Percentiles rank a stretch among this genome's conserved stretches.
Conservation (phyloP, 768 basidiomycete species). For the Podaxis pistillaris region DNA sequence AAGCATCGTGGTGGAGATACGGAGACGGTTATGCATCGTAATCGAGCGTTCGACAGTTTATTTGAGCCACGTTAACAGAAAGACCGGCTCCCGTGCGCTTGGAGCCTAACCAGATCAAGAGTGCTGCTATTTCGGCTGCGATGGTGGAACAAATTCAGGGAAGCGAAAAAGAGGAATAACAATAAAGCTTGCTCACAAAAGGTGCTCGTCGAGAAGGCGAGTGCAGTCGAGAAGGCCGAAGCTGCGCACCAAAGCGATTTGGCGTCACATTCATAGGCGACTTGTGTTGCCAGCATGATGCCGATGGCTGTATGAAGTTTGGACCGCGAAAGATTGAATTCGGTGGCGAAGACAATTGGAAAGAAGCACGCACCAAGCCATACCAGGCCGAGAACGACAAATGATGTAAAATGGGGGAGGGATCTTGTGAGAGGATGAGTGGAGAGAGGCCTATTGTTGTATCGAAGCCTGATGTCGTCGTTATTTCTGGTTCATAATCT, state of each 20-base stretch:
- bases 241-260: constrained; percentile 33
- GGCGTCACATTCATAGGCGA: constrained; percentile 28
- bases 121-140: constrained; percentile 24
- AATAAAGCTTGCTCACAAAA: constrained; percentile 24
- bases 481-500: background rate
- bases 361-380: constrained; percentile 30
- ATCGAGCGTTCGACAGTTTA: constrained; percentile 16
- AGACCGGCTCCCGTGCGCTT: constrained; percentile 25
- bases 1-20: background rate
- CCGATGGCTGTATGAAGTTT: constrained; percentile 23
- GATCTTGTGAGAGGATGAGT: constrained; percentile 30
- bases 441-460: constrained; percentile 28
- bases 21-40: constrained; percentile 5
- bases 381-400: constrained; percentile 25
- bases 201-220: constrained; percentile 31
- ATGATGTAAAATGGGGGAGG: constrained; percentile 31
- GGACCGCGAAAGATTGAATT: background rate
- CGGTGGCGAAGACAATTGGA: background rate
- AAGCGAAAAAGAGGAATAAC: background rate
- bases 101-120: constrained; percentile 24
- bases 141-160: background rate
- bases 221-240: constrained; percentile 30
- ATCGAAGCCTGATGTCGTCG: constrained; percentile 24
- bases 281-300: constrained; percentile 34
- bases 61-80: constrained; percentile 29